Evolutionary conservation across 208 protist genomes (phyloP), one percentile per base, ranked within the genome.

Genomic region (Crithidia bombi): DNA sequence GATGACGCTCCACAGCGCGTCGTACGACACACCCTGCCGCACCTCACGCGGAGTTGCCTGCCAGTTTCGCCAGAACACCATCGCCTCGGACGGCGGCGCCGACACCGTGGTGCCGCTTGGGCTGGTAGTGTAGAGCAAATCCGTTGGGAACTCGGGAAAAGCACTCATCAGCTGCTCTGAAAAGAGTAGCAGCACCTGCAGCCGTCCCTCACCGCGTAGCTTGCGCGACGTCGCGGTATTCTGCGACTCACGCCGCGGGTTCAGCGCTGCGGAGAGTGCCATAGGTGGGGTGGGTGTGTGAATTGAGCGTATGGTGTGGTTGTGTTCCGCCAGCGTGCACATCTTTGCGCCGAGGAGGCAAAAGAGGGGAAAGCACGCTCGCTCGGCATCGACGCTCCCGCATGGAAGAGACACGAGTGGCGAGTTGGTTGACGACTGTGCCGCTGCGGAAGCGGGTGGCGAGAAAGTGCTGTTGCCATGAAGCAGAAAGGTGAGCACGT

Each of bases 1-100:
- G 26, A 89, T 62, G 30, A 86, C 71, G 35, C 70, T 52, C 84
- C 84, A 89, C 0, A 86, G 19, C 3, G 56, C 33, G 14, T 74
- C 65, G 51, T 73, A 77, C 32, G 83, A 65, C 43, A 23, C 21
- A 26, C 38, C 47, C 15, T 66, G 38, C 3, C 66, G 69, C 7
- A 75, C 58, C 21, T 44, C 50, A 1, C 62, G 54, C 4, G 77
- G 74, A 11, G 73, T 77, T 4, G 47, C 25, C 25, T 62, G 54
- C 73, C 67, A 83, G 35, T 67, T 78, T 15, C 75, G 47, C 55
- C 67, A 76, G 25, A 46, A 57, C 23, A 25, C 11, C 30, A 35
- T 0, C 15, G 41, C 30, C 38, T 61, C 75, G 17, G 44, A 54
- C 15, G 68, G 36, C 3, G 80, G 80, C 10, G 76, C 64, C 11